These are phyloP conservation scores for Penicillium egyptiacum DNA, from an alignment of 495 filamentous ascomycete genomes.

Conservation along the genomic window DNA sequence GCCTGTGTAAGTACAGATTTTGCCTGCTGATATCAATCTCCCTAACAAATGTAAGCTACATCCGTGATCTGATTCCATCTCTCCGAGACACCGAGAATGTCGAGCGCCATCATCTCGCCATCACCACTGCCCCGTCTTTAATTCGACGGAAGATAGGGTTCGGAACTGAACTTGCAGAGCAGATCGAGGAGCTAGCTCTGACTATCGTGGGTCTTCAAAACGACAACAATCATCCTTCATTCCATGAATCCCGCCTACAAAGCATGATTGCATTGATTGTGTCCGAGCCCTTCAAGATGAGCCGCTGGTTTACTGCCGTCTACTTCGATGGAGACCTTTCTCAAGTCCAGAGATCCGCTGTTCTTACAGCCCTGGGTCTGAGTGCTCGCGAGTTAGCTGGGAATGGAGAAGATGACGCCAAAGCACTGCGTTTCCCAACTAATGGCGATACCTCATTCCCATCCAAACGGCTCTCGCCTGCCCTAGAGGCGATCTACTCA, in stretches of 20 bases:
- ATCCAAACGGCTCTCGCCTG: slow-evolving; percentile 66
- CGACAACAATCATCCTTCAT: slow-evolving; percentile 56
- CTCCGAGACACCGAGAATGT: slow-evolving; percentile 80
- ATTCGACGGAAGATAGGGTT: slow-evolving; percentile 87
- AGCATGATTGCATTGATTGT: slow-evolving; percentile 82
- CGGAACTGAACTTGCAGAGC: slow-evolving; percentile 81
- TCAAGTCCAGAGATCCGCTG: slow-evolving; percentile 72
- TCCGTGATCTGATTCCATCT: slow-evolving; percentile 78
- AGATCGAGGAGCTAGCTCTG: slow-evolving; percentile 76
- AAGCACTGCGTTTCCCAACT: slow-evolving; percentile 37
- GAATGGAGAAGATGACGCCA: slow-evolving; percentile 62
- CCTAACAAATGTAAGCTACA: slow-evolving; percentile 57
- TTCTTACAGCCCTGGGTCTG: slow-evolving; percentile 80
- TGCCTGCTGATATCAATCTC: neutral
- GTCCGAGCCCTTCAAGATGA: slow-evolving; percentile 73
- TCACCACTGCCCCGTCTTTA: slow-evolving; percentile 71
- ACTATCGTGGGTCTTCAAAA: slow-evolving; percentile 78
- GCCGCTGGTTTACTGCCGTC: slow-evolving; percentile 75
- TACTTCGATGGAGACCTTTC: slow-evolving; percentile 94
- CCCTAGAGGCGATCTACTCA: slow-evolving; percentile 51
- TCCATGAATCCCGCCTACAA: slow-evolving; percentile 73
- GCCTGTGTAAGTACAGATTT: slow-evolving; percentile 62
- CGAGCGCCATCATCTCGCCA: slow-evolving; percentile 77
- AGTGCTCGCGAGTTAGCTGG: slow-evolving; percentile 87
- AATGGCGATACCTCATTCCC: slow-evolving; percentile 60